Evolutionary conservation across 495 filamentous ascomycete genomes (phyloP).

Genomic region (Collariella sp.): DNA sequence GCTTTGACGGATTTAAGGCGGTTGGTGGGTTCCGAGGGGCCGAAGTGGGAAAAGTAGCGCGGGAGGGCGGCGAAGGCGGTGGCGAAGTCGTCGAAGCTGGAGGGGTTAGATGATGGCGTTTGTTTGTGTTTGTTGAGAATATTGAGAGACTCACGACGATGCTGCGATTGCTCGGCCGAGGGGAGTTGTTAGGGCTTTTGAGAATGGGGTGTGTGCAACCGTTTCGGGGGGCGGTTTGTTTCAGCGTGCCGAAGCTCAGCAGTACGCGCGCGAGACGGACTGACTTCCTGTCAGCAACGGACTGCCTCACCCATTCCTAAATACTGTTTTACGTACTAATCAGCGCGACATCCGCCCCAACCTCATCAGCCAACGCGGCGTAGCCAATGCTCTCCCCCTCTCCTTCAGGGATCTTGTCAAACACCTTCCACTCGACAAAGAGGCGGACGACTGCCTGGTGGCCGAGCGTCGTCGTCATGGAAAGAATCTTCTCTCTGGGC

Average conservation of each 20-base stretch:
- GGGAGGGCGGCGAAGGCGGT: constrained; percentile 11
- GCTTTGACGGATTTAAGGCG: constrained; percentile 15
- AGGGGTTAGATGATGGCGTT: not conserved
- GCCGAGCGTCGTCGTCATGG: constrained; percentile 1
- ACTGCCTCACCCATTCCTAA: too few species aligned
- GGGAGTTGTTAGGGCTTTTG: not conserved
- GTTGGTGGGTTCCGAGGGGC: constrained; percentile 15
- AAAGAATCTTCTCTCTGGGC: not conserved
- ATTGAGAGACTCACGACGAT: too few species aligned
- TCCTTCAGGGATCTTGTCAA: constrained; percentile 21
- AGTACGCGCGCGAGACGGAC: constrained; percentile 15
- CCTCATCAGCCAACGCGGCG: constrained; percentile 16
- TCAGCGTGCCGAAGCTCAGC: constrained; percentile 10
- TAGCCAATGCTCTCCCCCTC: constrained; percentile 17
- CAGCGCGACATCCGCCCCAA: constrained; percentile 19
- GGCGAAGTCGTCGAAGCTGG: constrained; percentile 14
- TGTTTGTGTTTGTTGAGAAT: too few species aligned
- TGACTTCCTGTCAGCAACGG: not conserved
- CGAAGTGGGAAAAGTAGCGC: constrained; percentile 24
- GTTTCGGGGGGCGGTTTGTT: constrained; percentile 9
- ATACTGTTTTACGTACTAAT: too few species aligned
- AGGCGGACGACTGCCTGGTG: constrained; percentile 17
- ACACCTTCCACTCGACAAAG: constrained; percentile 28
- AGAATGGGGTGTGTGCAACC: constrained; percentile 18
- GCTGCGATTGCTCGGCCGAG: constrained; percentile 2